Percentiles rank a stretch among this genome's conserved stretches.
Evolutionary conservation across 148 eudicot genomes (phyloP).

Genomic region (Talinum fruticosum): DNA sequence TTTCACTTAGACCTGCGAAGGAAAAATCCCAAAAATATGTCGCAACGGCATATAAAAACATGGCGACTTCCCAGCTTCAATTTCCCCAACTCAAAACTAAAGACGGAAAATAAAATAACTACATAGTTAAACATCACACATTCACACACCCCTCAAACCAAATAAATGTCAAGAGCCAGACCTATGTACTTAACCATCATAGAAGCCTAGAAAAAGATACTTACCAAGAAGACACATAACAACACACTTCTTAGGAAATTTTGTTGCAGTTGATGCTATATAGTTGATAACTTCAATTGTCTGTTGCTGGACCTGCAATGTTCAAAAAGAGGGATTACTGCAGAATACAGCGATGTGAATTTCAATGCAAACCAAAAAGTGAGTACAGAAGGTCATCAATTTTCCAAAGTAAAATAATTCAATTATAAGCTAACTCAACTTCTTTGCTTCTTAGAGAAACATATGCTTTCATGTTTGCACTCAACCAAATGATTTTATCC

Average conservation of each 20-base stretch:
- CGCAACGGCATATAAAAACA: neutral
- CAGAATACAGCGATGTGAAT: neutral
- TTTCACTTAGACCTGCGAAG: conserved; percentile 74
- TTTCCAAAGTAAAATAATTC: neutral
- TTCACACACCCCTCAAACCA: neutral
- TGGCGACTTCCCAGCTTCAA: neutral
- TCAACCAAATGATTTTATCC: neutral
- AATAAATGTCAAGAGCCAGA: neutral
- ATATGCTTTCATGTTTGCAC: neutral
- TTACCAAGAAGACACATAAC: conserved; percentile 87
- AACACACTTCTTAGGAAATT: conserved; percentile 95
- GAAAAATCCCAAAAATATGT: neutral
- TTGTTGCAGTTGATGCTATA: conserved; percentile 75
- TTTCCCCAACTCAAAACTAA: neutral
- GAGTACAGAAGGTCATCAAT: neutral
- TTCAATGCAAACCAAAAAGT: neutral
- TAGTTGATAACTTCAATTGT: conserved; percentile 75
- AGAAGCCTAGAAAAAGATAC: conserved; percentile 15
- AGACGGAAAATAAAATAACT: neutral
- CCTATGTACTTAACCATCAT: neutral
- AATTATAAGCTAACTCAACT: neutral
- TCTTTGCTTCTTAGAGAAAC: neutral
- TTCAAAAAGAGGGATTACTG: neutral
- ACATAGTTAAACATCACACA: neutral
- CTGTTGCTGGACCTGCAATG: conserved; percentile 94